Base-by-base conservation (phyloP, 1,284 basidiomycete species). In the Limonomyces culmigenus region DNA sequence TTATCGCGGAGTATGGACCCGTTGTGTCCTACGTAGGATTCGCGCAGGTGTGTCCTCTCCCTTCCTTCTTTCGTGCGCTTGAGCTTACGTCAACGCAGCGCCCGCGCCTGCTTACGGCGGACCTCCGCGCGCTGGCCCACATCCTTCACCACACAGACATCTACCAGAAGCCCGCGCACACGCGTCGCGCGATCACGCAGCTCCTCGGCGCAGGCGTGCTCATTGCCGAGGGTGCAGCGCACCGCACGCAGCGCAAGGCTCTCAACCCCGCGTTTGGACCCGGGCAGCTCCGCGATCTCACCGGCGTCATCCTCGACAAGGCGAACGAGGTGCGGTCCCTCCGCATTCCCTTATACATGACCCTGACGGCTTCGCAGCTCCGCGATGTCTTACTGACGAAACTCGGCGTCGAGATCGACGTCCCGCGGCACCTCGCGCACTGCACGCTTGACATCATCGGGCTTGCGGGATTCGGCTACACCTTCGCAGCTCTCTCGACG, bases 361-460 rank as follows among this genome's bases (percentile, higher is more conserved):
- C 5, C 18, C 15, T 4, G 2, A 30, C n/a, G 3, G 4, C 30
- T 35, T 30, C 8, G n/a, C 32, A 48, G 45, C 40, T 49, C 15
- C 43, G 48, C 14, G 42, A 50, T 11, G 39, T 43, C 29, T 48
- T 32, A 41, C 29, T 23, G 3, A 32, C 30, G 8, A 29, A 3
- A 32, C 30, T 11, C 32, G 41, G 2, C 40, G 33, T n/a, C n/a
- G n/a, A n/a, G n/a, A n/a, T n/a, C n/a, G n/a, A n/a, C n/a, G n/a
- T n/a, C n/a, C n/a, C n/a, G n/a, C n/a, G n/a, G 3, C 64, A 55
- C 51, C 49, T 68, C n/a, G 56, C 50, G 5, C 54, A 56, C 35
- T 51, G 56, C 4, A 65, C 65, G 0, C 45, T 69, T 27, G 66
- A 69, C 41, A 53, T 67, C 16, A 67, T 69, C 39, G 65, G 65